Evolutionary conservation across 495 filamentous ascomycete genomes (phyloP).

Genomic region (Neurospora sp.): DNA sequence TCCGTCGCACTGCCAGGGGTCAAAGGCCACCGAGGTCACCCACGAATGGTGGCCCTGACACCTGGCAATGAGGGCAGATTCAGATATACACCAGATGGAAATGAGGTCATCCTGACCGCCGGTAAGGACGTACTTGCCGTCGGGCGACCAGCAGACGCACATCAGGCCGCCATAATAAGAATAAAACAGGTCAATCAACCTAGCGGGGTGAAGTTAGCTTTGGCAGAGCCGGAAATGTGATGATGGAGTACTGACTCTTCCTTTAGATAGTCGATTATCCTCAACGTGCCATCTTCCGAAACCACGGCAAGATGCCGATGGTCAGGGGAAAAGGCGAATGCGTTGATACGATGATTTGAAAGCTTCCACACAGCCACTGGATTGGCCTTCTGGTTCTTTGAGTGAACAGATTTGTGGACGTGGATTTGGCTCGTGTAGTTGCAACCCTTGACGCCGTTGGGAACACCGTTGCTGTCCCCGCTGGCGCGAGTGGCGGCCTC

Average conservation of each 20-base stretch:
- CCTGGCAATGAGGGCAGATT: slow-evolving; percentile 75
- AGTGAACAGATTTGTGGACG: slow-evolving; percentile 80
- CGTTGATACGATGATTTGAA: slow-evolving; percentile 79
- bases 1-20: slow-evolving; percentile 93
- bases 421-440: slow-evolving; percentile 35
- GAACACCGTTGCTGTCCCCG: slow-evolving; percentile 28
- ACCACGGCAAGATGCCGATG: slow-evolving; percentile 80
- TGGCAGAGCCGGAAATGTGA: background rate
- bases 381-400: slow-evolving; percentile 86
- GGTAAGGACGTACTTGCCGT: slow-evolving; percentile 90
- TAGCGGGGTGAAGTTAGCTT: slow-evolving; percentile 17
- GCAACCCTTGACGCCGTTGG: slow-evolving; percentile 14
- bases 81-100: slow-evolving; percentile 83
- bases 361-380: slow-evolving; percentile 86
- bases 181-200: slow-evolving; percentile 72
- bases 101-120: slow-evolving; percentile 94
- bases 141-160: slow-evolving; percentile 94
- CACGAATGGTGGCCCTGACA: slow-evolving; percentile 91
- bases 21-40: slow-evolving; percentile 89
- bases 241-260: slow-evolving; percentile 57
- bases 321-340: slow-evolving; percentile 83
- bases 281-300: slow-evolving; percentile 80
- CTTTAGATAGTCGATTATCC: slow-evolving; percentile 82
- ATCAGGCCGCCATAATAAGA: slow-evolving; percentile 88
- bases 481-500: slow-evolving; percentile 29